These are phyloP conservation scores for Wickerhamomyces pijperi DNA, from an alignment of 805 yeast species.

Conservation along the genomic window DNA sequence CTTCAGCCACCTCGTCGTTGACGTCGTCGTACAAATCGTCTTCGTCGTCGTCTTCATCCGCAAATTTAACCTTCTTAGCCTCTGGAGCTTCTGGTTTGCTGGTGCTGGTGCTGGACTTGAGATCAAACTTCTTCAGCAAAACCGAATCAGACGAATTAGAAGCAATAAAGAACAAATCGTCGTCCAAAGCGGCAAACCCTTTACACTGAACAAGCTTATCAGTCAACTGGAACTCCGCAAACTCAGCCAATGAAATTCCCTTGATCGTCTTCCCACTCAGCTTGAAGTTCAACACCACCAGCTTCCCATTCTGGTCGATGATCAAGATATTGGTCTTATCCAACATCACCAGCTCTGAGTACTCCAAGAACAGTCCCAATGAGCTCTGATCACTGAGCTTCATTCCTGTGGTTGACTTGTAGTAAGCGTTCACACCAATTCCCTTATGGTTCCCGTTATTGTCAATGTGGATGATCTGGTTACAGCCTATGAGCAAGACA, in stretches of 20 bases:
- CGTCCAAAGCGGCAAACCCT: constrained; percentile 6
- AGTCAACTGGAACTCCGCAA: background rate
- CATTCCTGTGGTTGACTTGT: constrained; percentile 28
- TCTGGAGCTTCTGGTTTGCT: background rate
- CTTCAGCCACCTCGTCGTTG: constrained; percentile 23
- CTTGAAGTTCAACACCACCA: constrained; percentile 19
- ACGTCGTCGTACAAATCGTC: constrained; percentile 25
- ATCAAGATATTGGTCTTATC: constrained; percentile 25
- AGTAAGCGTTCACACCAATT: constrained; percentile 48
- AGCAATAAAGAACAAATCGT: constrained; percentile 44
- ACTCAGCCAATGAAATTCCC: constrained; percentile 1
- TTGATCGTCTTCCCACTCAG: constrained; percentile 28
- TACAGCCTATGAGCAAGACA: constrained; percentile 56
- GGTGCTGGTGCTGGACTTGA: constrained; percentile 2
- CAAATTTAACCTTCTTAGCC: constrained; percentile 7
- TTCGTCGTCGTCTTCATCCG: constrained; percentile 37
- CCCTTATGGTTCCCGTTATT: constrained; percentile 61
- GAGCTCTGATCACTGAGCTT: constrained; percentile 34
- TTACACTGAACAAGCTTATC: background rate
- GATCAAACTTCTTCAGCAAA: constrained; percentile 24
- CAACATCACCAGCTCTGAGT: constrained; percentile 28
- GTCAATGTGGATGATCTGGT: constrained; percentile 70
- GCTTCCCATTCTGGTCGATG: constrained; percentile 22
- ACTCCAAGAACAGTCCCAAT: constrained; percentile 45
- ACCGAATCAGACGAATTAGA: constrained; percentile 49